Base-by-base conservation (phyloP, 2,329 filamentous ascomycete species). In the Colletotrichum eremochloae region DNA sequence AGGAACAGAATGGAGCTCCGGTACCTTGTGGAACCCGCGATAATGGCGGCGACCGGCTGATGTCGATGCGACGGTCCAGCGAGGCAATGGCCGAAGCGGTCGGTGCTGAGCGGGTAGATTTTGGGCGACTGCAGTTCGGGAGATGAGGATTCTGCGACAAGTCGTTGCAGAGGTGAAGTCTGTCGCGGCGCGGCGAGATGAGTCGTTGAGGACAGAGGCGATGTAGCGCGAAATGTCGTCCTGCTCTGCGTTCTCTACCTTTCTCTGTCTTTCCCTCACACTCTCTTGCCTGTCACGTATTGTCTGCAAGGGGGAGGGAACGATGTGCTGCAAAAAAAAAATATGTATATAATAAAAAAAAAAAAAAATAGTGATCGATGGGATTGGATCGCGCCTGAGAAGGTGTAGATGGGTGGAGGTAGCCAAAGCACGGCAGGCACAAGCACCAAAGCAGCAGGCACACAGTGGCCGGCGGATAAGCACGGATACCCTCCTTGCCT, bases 61-160 rank as follows among this genome's bases (percentile, higher is more conserved):
- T 42, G 56, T 40, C 36, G 56, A 58, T 58, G 38, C 56, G 38
- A 42, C 36, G 56, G 40, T 58, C 29, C 56, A 58, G 56, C 56
- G 38, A 58, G 14, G 38, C 56, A 42, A 58, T 42, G n/a, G 38
- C n/a, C n/a, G n/a, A 58, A 42, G 36, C 38, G 56, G 24, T 11
- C 56, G 56, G 38, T 11, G 24, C n/a, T 58, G 55, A n/a, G 14
- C n/a, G 9, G 36, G 12, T 42, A 18, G n/a, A 20, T 24, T 18
- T 58, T 29, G 38, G 29, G n/a, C 55, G 14, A 58, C 56, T 9
- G 36, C 38, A 40, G 38, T 42, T 58, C 5, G n/a, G n/a, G 18
- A 58, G 38, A 24, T 12, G 33, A 18, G 38, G 20, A 15, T 40
- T 40, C 6, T 5, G n/a, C n/a, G n/a, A 42, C 14, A 15, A 57